Evolutionary conservation across 306 rosid species (phyloP).

Genomic region (Vigna unguiculata): DNA sequence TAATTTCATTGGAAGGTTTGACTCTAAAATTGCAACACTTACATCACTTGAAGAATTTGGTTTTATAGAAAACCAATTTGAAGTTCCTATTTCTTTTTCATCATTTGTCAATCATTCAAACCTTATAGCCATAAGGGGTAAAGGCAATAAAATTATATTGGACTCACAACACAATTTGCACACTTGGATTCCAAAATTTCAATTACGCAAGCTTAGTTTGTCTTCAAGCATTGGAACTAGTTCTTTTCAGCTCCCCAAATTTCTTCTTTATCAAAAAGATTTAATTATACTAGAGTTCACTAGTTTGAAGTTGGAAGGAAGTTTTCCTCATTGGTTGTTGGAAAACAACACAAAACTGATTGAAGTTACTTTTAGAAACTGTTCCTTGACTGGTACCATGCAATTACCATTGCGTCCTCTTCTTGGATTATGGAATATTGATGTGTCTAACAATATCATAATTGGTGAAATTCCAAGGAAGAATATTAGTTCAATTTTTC

Average conservation of each 20-base stretch:
- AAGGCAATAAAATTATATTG: not conserved
- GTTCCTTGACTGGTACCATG: not conserved
- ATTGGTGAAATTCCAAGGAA: not conserved
- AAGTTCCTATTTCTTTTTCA: constrained; percentile 12
- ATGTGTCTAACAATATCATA: constrained; percentile 9
- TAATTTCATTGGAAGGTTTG: constrained; percentile 4
- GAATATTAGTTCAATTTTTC: not conserved
- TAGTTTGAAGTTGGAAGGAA: not conserved
- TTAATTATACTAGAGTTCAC: not conserved
- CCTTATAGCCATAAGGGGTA: not conserved
- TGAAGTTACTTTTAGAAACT: not conserved
- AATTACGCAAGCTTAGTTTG: not conserved
- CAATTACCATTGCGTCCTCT: not conserved
- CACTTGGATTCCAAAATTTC: constrained; percentile 26
- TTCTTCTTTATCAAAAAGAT: constrained; percentile 12
- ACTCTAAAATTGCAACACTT: constrained; percentile 14
- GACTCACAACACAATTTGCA: not conserved
- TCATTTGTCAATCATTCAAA: constrained; percentile 32
- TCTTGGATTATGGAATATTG: accelerated
- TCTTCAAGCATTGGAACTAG: not conserved
- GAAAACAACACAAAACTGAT: not conserved
- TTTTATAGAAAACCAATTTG: constrained; percentile 9
- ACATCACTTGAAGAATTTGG: constrained; percentile 29
- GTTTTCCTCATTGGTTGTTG: constrained; percentile 1
- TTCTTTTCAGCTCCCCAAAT: not conserved